Conservation (phyloP, 2,329 filamentous ascomycete species). For the Dactylella cylindrospora region DNA sequence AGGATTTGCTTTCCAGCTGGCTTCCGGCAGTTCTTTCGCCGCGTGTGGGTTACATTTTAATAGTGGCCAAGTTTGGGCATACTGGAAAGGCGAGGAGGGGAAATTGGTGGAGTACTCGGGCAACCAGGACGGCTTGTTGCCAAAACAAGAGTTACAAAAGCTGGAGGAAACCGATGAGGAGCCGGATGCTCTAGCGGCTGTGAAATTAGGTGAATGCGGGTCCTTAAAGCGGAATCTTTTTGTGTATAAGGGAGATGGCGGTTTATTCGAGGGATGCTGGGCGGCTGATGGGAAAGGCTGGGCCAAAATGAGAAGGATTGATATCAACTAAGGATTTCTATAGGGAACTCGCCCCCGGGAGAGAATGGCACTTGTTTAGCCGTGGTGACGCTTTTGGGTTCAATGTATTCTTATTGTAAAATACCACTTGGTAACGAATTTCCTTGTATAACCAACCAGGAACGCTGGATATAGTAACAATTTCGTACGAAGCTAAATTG, state of each 20-base stretch:
- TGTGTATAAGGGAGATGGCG: neutral
- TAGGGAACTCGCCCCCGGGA: too few species aligned
- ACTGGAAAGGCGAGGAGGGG: neutral
- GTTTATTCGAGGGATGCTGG: slow-evolving; percentile 6
- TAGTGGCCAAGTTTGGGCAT: neutral
- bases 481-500: too few species aligned
- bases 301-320: too few species aligned
- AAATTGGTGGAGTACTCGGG: neutral
- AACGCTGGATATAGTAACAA: too few species aligned
- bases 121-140: neutral
- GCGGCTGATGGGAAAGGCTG: neutral
- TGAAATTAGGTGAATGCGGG: neutral
- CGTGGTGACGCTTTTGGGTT: too few species aligned
- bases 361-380: too few species aligned
- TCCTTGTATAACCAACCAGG: too few species aligned
- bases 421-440: too few species aligned
- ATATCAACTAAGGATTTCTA: too few species aligned
- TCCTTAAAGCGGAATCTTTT: neutral
- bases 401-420: too few species aligned
- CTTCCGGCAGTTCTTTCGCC: neutral
- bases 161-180: neutral
- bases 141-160: neutral
- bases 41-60: slow-evolving; percentile 2
- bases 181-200: neutral
- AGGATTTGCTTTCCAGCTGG: too few species aligned